Conservation (phyloP, 805 yeast genomes). For the Candida maltosa region DNA sequence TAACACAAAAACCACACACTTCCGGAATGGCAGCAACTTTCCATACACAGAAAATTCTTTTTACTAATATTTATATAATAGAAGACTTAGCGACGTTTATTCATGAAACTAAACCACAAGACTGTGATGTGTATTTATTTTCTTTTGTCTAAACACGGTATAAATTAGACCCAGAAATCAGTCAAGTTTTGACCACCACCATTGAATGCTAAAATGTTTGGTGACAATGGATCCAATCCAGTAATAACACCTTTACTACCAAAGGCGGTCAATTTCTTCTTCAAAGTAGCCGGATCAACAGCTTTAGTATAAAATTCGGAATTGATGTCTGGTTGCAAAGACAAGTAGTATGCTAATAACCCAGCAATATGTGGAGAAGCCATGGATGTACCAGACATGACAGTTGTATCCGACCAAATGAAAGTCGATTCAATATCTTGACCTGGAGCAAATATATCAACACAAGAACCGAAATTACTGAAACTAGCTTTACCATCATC, state of each 20-base stretch:
- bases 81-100: too few relatives aligned
- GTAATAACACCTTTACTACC: slow-evolving; percentile 47
- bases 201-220: slow-evolving; percentile 57
- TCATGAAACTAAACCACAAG: too few relatives aligned
- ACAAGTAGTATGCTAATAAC: slow-evolving; percentile 52
- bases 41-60: too few relatives aligned
- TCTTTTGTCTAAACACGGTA: too few relatives aligned
- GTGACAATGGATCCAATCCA: slow-evolving; percentile 49
- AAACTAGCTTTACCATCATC: slow-evolving; percentile 47
- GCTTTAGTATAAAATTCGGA: slow-evolving; percentile 48
- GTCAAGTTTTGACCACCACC: slow-evolving; percentile 57
- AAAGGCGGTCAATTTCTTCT: slow-evolving; percentile 48
- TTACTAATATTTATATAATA: too few relatives aligned
- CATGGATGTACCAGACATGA: slow-evolving; percentile 62
- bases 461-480: slow-evolving; percentile 53
- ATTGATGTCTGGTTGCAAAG: slow-evolving; percentile 49
- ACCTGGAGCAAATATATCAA: slow-evolving; percentile 55
- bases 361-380: slow-evolving; percentile 62
- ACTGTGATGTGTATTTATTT: too few relatives aligned
- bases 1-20: too few relatives aligned
- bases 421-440: slow-evolving; percentile 54
- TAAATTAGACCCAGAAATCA: too few relatives aligned
- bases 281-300: slow-evolving; percentile 51
- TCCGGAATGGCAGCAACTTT: too few relatives aligned
- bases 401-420: slow-evolving; percentile 53